Evolutionary conservation across 495 filamentous ascomycete genomes (phyloP), one percentile per base, ranked within the genome.

Genomic region (Coniosporium apollinis): DNA sequence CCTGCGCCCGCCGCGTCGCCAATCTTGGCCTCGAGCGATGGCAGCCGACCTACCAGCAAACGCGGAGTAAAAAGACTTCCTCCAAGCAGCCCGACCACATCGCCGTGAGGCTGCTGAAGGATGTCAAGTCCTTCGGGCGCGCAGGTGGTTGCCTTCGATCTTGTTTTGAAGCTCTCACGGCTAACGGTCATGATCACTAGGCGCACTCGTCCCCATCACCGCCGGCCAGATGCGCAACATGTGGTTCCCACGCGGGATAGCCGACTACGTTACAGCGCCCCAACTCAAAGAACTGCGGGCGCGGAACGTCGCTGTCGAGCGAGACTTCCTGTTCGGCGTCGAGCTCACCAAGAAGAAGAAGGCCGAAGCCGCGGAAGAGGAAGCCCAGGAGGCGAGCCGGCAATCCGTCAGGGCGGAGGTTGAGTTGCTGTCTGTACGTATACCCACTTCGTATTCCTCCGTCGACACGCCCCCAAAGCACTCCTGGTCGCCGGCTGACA

Each of bases 71-170:
- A 51, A 67, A 69, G 50, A 71, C 61, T 48, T 43, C 61, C 30
- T 52, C 52, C 17, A 67, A 66, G 42, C 39, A 46, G 40, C 44
- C 51, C n/a, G 42, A 53, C n/a, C 62, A 59, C 15, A 54, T 79
- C 19, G 62, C 70, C 15, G 76, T 78, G 35, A 65, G 66, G 33
- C 56, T 81, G 38, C 52, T 73, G 5, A 47, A 64, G 41, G 69
- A 79, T 46, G 65, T 79, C 16, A 61, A 56, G 30, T 60, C 58
- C 28, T 78, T 68, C 48, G 77, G 75, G 9, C 59, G 63, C 39
- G 65, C 64, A 59, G 63, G 74, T 76, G 49, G n/a, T n/a, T n/a
- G n/a, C n/a, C n/a, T n/a, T n/a, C n/a, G n/a, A n/a, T n/a, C n/a
- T n/a, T n/a, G n/a, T n/a, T n/a, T n/a, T n/a, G n/a, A n/a, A n/a